Evolutionary conservation across 768 basidiomycete species (phyloP).

Genomic region (Tylopilus vinaceipallidus): DNA sequence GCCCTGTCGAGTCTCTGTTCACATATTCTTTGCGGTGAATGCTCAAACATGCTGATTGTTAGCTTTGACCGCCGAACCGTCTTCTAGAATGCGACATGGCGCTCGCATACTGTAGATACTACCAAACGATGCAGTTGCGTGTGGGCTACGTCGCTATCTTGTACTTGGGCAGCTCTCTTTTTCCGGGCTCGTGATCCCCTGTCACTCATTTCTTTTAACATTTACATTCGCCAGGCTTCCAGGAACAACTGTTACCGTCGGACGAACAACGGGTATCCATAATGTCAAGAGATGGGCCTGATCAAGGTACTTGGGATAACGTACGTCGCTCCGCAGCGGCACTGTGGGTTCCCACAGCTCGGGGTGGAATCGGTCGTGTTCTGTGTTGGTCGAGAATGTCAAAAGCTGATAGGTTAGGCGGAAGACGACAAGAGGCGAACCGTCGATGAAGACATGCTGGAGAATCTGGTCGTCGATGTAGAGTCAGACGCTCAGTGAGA

Average conservation of each 20-base stretch:
- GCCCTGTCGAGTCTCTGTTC: too few species aligned
- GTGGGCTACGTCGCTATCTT: too few species aligned
- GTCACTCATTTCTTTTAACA: background rate
- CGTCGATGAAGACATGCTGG: conserved; percentile 10
- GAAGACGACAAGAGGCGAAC: background rate
- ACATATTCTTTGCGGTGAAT: too few species aligned
- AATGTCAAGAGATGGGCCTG: background rate
- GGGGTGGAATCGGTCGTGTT: conserved; percentile 4
- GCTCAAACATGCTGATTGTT: too few species aligned
- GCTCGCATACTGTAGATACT: too few species aligned
- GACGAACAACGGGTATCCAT: background rate
- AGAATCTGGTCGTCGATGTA: background rate
- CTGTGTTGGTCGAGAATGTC: background rate
- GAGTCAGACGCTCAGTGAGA: background rate
- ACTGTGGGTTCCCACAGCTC: conserved; percentile 19
- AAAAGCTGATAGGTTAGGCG: background rate
- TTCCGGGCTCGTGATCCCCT: background rate
- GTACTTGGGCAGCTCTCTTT: too few species aligned
- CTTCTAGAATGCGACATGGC: too few species aligned
- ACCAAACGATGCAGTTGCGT: too few species aligned
- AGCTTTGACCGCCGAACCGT: too few species aligned
- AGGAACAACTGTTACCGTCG: conserved; percentile 14
- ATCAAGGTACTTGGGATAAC: background rate
- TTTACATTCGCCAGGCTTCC: conserved; percentile 18
- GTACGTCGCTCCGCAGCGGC: conserved; percentile 17